These are phyloP conservation scores for Crucibulum cyathiforme DNA, from an alignment of 1,284 basidiomycete species.

Conservation along the genomic window DNA sequence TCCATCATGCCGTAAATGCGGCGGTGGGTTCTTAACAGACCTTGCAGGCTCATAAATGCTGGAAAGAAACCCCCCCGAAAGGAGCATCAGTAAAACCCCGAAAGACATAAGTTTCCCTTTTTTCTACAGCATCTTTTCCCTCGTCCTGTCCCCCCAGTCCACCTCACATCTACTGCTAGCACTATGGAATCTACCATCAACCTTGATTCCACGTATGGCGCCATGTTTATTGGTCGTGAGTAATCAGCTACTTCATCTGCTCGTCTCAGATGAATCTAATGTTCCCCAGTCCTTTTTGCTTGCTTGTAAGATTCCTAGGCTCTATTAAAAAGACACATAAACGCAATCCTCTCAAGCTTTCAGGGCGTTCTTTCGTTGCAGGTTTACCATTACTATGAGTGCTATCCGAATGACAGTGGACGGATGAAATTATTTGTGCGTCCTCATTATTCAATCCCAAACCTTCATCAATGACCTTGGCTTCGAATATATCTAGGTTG, in stretches of 20 bases:
- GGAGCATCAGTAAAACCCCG: no score
- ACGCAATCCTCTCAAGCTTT: conserved; percentile 3
- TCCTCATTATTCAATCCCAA: background rate
- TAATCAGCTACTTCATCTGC: background rate
- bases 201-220: conserved; percentile 14
- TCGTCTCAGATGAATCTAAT: background rate
- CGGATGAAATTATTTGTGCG: conserved; percentile 5
- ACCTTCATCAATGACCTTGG: background rate
- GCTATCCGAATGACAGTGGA: conserved; percentile 5
- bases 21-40: no score
- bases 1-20: no score
- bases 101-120: no score
- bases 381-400: conserved; percentile 5
- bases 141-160: no score
- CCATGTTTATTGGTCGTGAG: conserved; percentile 15
- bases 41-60: no score
- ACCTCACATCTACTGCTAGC: no score
- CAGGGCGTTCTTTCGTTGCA: conserved; percentile 8
- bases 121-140: no score
- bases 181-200: conserved; percentile 1
- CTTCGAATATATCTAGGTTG: background rate
- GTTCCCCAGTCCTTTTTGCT: background rate
- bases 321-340: background rate
- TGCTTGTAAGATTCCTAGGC: conserved; percentile 4
- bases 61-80: no score